Evolutionary conservation across 306 rosid genomes (phyloP).

Genomic region (Leucaena leucocephala): DNA sequence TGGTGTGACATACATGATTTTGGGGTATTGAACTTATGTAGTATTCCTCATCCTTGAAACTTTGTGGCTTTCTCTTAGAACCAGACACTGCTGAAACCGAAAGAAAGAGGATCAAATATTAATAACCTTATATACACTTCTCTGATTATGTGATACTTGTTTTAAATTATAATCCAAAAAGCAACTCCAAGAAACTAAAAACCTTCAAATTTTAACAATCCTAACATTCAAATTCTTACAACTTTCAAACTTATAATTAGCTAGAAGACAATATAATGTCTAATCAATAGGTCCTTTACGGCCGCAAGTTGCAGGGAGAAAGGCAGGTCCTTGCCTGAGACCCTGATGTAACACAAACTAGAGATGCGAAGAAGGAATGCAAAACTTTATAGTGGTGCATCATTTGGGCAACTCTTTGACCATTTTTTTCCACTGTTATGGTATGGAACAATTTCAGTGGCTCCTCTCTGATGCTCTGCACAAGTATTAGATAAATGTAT

Average conservation of each 20-base stretch:
- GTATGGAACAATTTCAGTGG: neutral
- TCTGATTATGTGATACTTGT: neutral
- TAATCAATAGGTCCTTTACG: neutral
- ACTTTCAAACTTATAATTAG: neutral
- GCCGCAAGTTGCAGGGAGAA: neutral
- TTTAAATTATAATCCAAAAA: constrained; percentile 31
- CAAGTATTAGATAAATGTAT: neutral
- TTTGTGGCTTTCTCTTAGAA: constrained; percentile 67
- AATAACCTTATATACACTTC: constrained; percentile 20
- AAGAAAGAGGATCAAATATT: constrained; percentile 35
- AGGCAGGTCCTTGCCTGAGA: neutral
- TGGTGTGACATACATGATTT: constrained; percentile 62
- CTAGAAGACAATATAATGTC: neutral
- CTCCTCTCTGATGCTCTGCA: neutral
- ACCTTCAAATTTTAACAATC: constrained; percentile 8
- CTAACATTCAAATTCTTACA: constrained; percentile 26
- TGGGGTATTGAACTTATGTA: constrained; percentile 84
- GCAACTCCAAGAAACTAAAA: constrained; percentile 20
- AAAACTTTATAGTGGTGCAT: neutral
- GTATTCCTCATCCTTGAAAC: constrained; percentile 82
- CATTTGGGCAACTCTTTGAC: too few species aligned
- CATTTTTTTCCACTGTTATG: too few species aligned
- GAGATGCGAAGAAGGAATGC: neutral
- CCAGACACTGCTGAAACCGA: constrained; percentile 52
- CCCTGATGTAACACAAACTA: neutral